Conservation (phyloP, 2,329 filamentous ascomycete species). For the Cladophialophora immunda region DNA sequence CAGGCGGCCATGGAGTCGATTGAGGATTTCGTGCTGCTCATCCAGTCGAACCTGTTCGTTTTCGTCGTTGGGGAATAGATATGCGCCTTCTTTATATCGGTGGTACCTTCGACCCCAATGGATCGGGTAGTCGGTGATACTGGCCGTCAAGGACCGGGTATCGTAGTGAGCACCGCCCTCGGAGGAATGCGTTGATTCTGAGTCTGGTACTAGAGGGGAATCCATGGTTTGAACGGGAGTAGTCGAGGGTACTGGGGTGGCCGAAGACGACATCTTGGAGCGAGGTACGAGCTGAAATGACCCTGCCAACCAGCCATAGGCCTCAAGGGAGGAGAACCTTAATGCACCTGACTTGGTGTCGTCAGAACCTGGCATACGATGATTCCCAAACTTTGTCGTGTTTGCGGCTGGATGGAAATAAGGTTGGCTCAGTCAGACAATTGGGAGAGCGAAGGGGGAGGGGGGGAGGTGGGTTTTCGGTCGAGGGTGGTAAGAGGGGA, state of each 20-base stretch:
- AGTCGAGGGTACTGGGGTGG: constrained; percentile 8
- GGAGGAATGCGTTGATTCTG: constrained; percentile 31
- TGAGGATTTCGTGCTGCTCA: constrained; percentile 64
- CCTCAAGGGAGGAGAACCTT: neutral
- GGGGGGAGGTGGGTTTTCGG: neutral
- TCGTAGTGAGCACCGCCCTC: constrained; percentile 40
- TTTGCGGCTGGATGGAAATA: neutral
- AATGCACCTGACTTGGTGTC: neutral
- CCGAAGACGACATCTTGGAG: constrained; percentile 13
- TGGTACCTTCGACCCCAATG: constrained; percentile 56
- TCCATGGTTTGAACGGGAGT: constrained; percentile 28
- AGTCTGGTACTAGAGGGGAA: constrained; percentile 34
- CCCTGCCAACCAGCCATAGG: constrained; percentile 9
- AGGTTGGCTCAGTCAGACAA: neutral
- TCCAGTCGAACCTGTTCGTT: constrained; percentile 65
- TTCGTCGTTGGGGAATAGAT: constrained; percentile 62
- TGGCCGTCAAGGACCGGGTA: constrained; percentile 53
- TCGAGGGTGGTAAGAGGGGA: neutral
- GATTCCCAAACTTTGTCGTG: neutral
- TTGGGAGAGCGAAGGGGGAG: neutral
- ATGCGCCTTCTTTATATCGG: constrained; percentile 56
- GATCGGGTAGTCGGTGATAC: constrained; percentile 54
- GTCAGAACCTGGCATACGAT: neutral
- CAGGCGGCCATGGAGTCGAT: constrained; percentile 55
- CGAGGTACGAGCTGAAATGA: neutral